phyloP scores from a whole-genome alignment of 2,329 filamentous ascomycete species.

The Aspergillus costaricaensis region DNA sequence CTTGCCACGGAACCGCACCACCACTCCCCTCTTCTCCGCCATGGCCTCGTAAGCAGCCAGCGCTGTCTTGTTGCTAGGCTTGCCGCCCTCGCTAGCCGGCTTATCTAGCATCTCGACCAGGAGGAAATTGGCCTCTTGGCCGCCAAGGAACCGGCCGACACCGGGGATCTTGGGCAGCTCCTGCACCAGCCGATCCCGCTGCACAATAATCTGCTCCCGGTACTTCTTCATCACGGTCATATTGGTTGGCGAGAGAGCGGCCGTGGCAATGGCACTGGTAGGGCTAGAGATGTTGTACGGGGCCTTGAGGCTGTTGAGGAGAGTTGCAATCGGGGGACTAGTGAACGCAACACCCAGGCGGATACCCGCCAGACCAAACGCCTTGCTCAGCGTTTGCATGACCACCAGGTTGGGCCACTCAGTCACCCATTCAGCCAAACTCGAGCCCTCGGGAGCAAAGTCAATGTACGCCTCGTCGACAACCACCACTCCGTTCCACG shows the following conservation, averaged over 20 bases:
- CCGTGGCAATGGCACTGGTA: slow-evolving; percentile 76
- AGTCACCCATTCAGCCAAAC: slow-evolving; percentile 84
- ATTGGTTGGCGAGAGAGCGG: slow-evolving; percentile 68
- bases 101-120: slow-evolving; percentile 82
- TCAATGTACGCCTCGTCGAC: slow-evolving; percentile 97
- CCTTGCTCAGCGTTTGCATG: slow-evolving; percentile 98
- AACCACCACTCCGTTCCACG: slow-evolving; percentile 92
- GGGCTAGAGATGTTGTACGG: slow-evolving; percentile 94
- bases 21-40: slow-evolving; percentile 83
- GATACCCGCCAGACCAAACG: slow-evolving; percentile 93
- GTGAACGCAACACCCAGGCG: slow-evolving; percentile 85
- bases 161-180: slow-evolving; percentile 76
- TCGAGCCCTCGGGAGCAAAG: slow-evolving; percentile 77
- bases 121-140: slow-evolving; percentile 81
- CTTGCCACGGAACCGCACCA: slow-evolving; percentile 90
- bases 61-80: slow-evolving; percentile 77
- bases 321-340: slow-evolving; percentile 68
- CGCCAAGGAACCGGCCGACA: slow-evolving; percentile 78
- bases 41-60: slow-evolving; percentile 79
- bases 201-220: slow-evolving; percentile 67
- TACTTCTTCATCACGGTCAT: slow-evolving; percentile 72
- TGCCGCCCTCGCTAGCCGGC: slow-evolving; percentile 55
- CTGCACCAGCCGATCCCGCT: slow-evolving; percentile 72
- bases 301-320: slow-evolving; percentile 91
- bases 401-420: slow-evolving; percentile 96